Conservation (phyloP, 2,329 filamentous ascomycete species). For the Ascochyta lentis region DNA sequence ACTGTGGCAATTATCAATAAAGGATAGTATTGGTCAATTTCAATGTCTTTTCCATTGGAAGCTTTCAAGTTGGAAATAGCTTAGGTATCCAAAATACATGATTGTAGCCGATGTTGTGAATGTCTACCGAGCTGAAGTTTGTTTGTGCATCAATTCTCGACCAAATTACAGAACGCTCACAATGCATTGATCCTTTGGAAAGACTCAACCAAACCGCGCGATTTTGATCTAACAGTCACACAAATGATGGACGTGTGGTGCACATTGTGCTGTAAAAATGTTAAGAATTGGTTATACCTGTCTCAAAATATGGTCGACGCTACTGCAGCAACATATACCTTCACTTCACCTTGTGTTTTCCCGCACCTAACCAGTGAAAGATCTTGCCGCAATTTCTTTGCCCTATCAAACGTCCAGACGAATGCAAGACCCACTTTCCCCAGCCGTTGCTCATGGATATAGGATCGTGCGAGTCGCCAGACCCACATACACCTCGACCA, state of each 20-base stretch:
- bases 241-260: neutral
- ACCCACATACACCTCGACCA: constrained; percentile 1
- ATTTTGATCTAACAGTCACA: no score
- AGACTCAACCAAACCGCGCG: no score
- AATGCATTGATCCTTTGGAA: no score
- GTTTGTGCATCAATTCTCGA: no score
- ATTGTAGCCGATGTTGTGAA: no score
- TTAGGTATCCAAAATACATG: no score
- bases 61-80: no score
- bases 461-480: neutral
- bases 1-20: neutral
- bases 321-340: neutral
- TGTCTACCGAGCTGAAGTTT: no score
- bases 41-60: neutral
- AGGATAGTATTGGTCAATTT: neutral
- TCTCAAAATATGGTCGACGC: neutral
- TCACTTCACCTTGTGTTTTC: neutral
- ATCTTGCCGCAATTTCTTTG: neutral
- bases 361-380: neutral
- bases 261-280: neutral
- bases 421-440: neutral
- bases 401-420: neutral
- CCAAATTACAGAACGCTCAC: no score
- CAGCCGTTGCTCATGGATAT: constrained; percentile 1
- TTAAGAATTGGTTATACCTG: neutral